A percentile compares a stretch with the other conserved stretches of the same genome.
Conservation (phyloP, 2,329 filamentous ascomycete species). For the Aspergillus fumigatiaffinis region DNA sequence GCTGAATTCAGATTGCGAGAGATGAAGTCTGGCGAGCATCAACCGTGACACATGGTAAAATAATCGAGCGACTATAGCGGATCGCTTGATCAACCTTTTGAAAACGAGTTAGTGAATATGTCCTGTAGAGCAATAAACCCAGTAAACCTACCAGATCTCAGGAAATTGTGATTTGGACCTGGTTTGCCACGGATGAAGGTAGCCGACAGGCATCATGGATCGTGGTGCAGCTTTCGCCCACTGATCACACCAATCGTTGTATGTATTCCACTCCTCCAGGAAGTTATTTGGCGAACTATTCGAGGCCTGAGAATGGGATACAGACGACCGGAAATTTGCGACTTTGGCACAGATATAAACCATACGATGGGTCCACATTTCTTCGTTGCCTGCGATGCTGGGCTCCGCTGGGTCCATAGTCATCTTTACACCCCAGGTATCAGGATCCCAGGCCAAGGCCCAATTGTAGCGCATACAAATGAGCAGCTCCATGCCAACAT, state of each 20-base stretch:
- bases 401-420: slow-evolving; percentile 59
- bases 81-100: slow-evolving; percentile 71
- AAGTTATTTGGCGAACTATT: slow-evolving; percentile 57
- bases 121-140: not conserved
- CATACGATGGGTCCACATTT: slow-evolving; percentile 83
- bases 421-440: slow-evolving; percentile 84
- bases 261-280: slow-evolving; percentile 69
- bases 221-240: slow-evolving; percentile 78
- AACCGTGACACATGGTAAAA: slow-evolving; percentile 88
- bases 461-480: slow-evolving; percentile 84
- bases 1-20: slow-evolving; percentile 56
- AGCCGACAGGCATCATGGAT: slow-evolving; percentile 83
- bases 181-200: slow-evolving; percentile 65
- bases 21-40: slow-evolving; percentile 75
- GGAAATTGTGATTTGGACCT: slow-evolving; percentile 73
- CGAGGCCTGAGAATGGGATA: slow-evolving; percentile 58
- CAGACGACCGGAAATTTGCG: slow-evolving; percentile 74
- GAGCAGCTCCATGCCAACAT: slow-evolving; percentile 84
- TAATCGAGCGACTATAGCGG: slow-evolving; percentile 74
- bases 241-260: slow-evolving; percentile 76
- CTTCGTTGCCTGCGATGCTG: slow-evolving; percentile 60
- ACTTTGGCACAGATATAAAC: slow-evolving; percentile 85
- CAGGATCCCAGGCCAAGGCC: slow-evolving; percentile 82
- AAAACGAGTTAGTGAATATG: slow-evolving; percentile 4
- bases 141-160: slow-evolving; percentile 67